phyloP scores from a whole-genome alignment of 331 rosid species.

The Rosa hybrid region DNA sequence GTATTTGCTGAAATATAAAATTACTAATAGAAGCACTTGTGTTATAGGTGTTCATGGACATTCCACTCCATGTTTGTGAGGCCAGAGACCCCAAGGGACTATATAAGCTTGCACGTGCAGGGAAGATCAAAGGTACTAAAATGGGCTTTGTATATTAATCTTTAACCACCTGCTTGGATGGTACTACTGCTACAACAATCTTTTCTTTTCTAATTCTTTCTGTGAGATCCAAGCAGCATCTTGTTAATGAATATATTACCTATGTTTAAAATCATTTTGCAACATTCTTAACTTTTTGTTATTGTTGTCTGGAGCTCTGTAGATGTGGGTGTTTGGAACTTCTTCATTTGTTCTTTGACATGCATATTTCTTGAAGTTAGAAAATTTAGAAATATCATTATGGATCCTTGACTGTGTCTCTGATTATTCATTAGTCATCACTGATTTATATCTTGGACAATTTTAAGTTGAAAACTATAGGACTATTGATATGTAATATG shows the following conservation, averaged over 20 bases:
- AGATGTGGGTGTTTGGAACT: constrained; percentile 2
- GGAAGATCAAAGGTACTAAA: constrained; percentile 50
- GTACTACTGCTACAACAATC: background rate
- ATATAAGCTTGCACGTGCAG: constrained; percentile 56
- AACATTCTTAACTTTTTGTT: background rate
- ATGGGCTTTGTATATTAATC: background rate
- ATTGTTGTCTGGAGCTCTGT: background rate
- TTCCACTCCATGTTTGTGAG: constrained; percentile 53
- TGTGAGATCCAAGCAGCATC: background rate
- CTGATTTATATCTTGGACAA: background rate
- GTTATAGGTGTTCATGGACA: constrained; percentile 51
- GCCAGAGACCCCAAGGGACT: constrained; percentile 55
- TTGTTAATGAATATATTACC: background rate
- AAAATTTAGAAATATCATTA: background rate
- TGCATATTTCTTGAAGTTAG: background rate
- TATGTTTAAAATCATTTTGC: background rate
- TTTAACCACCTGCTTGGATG: background rate
- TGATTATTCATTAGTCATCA: background rate
- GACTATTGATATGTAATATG: background rate
- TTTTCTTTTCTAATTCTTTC: background rate
- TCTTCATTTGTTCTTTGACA: background rate
- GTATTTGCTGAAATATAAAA: background rate
- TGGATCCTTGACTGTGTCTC: background rate
- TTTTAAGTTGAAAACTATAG: background rate
- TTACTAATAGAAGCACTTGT: constrained; percentile 11